Percentiles rank a stretch among this genome's conserved stretches.
These are phyloP conservation scores for Elaeis guineensis DNA, from an alignment of 176 grass and related monocot genomes.

Conservation along the genomic window DNA sequence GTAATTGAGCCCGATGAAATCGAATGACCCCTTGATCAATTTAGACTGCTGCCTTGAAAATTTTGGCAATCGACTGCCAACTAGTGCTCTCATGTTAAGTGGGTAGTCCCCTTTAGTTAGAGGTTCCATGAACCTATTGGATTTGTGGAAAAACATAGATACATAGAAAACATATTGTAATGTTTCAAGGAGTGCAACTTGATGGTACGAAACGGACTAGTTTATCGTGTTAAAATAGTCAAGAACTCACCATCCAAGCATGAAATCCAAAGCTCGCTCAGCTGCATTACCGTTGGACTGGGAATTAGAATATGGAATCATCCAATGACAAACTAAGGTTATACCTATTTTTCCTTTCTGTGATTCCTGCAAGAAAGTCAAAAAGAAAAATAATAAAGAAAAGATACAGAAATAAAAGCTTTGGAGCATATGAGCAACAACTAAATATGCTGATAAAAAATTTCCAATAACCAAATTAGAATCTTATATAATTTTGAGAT, in stretches of 20 bases:
- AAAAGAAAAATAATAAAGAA: neutral
- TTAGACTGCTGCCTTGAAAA: slow-evolving; percentile 35
- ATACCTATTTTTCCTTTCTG: slow-evolving; percentile 67
- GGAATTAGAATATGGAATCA: slow-evolving; percentile 30
- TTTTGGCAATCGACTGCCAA: slow-evolving; percentile 50
- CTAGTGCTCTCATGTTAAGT: slow-evolving; percentile 30
- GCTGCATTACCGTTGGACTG: slow-evolving; percentile 27
- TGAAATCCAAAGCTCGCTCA: slow-evolving; percentile 54
- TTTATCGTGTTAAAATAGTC: no score
- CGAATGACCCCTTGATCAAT: slow-evolving; percentile 34
- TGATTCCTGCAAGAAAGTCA: slow-evolving; percentile 8
- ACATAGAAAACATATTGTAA: no score
- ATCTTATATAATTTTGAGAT: no score
- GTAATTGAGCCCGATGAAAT: slow-evolving; percentile 80
- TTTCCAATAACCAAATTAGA: no score
- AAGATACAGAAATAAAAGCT: neutral
- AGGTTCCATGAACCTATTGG: slow-evolving; percentile 48
- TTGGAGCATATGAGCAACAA: no score
- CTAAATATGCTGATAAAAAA: no score
- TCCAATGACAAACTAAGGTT: slow-evolving; percentile 44
- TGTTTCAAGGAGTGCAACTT: no score
- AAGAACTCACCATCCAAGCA: slow-evolving; percentile 47
- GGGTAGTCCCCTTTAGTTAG: slow-evolving; percentile 62
- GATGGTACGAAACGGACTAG: no score
- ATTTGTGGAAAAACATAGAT: no score